Base-by-base conservation (phyloP, 139 green algal species). In the Raphidocelis subcapitata region DNA sequence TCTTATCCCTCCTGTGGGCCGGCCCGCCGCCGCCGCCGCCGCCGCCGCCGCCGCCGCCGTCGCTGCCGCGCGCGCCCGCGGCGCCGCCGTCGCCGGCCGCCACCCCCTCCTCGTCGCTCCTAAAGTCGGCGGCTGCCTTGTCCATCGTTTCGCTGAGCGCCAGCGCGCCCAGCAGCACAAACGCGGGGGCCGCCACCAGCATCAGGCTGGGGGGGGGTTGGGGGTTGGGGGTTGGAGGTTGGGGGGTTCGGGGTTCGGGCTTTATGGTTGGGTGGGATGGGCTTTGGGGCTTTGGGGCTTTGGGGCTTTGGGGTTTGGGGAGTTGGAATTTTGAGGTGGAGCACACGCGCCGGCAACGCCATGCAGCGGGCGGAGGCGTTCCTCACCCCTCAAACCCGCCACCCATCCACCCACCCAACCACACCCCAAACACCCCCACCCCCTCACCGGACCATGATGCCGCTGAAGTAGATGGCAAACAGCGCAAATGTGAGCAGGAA, bases 391-490 rank as follows among this genome's bases (percentile, higher is more conserved):
- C n/a, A n/a, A n/a, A n/a, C n/a, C n/a, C n/a, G n/a, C n/a, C n/a
- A n/a, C 41, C 41, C 8, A 49, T 8, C 8, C 41, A 12, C 8
- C 41, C 8, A 12, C 8, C 41, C 8, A 49, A 49, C 41, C 41
- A 8, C 8, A 49, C 41, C 8, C 41, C 8, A 49, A 8, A 49
- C 41, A 49, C 41, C 41, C 41, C 41, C 12, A 12, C 8, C 12
- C n/a, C n/a, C 69, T 26, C 61, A 77, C 70, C 94, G 89, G 52
- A 95, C 90, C 92, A 96, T 97, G 65, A 97, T 92, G 1, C 92
- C 91, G 1, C 86, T 94, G 84, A 98, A 98, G 87, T 98, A 98
- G 23, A 98, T 89, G 24, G 92, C 88, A 2, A 89, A 95, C 63
- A 95, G 75, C 26, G 88, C 91, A 76, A 97, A 98, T 20, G 97